These are phyloP conservation scores for Termitomyces sp. DNA, from an alignment of 768 basidiomycete species.

Conservation along the genomic window DNA sequence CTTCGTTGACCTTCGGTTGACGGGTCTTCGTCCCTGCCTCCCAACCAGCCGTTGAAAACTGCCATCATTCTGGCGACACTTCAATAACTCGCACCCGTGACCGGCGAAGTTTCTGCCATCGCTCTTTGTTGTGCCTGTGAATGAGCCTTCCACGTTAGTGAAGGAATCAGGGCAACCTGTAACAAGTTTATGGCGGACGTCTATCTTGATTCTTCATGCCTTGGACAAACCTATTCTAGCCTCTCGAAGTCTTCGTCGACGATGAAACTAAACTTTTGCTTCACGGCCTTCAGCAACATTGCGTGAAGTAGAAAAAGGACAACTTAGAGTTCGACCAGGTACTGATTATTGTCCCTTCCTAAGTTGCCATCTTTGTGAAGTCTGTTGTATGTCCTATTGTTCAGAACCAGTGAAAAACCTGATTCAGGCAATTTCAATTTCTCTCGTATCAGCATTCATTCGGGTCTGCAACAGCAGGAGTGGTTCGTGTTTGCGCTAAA, in stretches of 20 bases:
- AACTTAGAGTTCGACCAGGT: constrained; percentile 98
- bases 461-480: constrained; percentile 91
- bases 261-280: constrained; percentile 98
- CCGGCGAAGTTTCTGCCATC: constrained; percentile 96
- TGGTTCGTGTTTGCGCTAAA: constrained; percentile 54
- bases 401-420: too few relatives aligned
- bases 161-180: constrained; percentile 96
- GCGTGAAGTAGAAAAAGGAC: constrained; percentile 89
- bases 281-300: constrained; percentile 98
- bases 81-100: constrained; percentile 96
- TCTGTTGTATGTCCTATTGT: constrained; percentile 95
- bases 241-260: constrained; percentile 98
- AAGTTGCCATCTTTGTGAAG: constrained; percentile 99
- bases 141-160: constrained; percentile 94
- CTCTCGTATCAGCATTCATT: constrained; percentile 97
- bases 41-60: too few relatives aligned
- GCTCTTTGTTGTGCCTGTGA: constrained; percentile 99
- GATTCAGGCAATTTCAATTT: constrained; percentile 97
- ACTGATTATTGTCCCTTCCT: neutral
- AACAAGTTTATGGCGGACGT: constrained; percentile 99
- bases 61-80: constrained; percentile 97
- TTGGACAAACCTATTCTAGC: constrained; percentile 44
- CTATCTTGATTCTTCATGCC: constrained; percentile 28
- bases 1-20: too few relatives aligned
- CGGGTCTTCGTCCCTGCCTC: too few relatives aligned